These are phyloP conservation scores for Pythium pectinolyticum DNA, from an alignment of 352 stramenopile genomes.

Conservation along the genomic window DNA sequence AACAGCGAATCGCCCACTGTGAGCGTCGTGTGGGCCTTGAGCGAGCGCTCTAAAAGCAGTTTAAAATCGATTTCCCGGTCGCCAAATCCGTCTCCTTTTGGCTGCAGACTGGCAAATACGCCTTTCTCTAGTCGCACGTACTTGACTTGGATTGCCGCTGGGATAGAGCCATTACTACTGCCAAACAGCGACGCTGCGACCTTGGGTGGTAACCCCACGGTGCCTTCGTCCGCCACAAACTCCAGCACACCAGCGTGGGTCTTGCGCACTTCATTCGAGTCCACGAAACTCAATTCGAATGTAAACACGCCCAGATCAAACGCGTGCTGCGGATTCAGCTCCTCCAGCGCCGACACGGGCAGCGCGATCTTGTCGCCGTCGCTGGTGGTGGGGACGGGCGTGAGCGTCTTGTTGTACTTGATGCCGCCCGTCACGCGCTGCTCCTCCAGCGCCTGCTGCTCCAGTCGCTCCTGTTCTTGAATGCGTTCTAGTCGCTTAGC, in stretches of 20 bases:
- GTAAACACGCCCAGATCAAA: slow-evolving; percentile 79
- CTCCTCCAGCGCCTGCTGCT: slow-evolving; percentile 61
- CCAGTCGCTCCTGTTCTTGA: slow-evolving; percentile 37
- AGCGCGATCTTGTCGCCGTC: slow-evolving; percentile 82
- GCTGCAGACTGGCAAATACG: slow-evolving; percentile 67
- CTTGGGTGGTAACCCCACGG: slow-evolving; percentile 74
- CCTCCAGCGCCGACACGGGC: slow-evolving; percentile 68
- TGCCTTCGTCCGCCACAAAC: slow-evolving; percentile 78
- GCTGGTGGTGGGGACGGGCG: slow-evolving; percentile 39
- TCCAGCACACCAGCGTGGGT: slow-evolving; percentile 81
- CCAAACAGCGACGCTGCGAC: slow-evolving; percentile 67
- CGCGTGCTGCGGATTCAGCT: slow-evolving; percentile 75
- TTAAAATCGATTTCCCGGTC: slow-evolving; percentile 83
- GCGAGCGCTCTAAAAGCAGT: slow-evolving; percentile 65
- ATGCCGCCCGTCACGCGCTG: slow-evolving; percentile 73
- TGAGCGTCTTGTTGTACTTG: slow-evolving; percentile 53
- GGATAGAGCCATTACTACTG: slow-evolving; percentile 17
- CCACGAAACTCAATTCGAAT: slow-evolving; percentile 62
- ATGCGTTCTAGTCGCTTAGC: slow-evolving; percentile 50
- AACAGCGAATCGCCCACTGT: slow-evolving; percentile 75
- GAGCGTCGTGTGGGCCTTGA: slow-evolving; percentile 77
- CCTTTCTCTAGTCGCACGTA: slow-evolving; percentile 77
- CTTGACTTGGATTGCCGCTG: slow-evolving; percentile 51
- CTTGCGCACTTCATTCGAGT: slow-evolving; percentile 14
- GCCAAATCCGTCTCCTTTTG: slow-evolving; percentile 64